phyloP scores from a whole-genome alignment of 2,329 filamentous ascomycete species.

The Xylaria sp. region DNA sequence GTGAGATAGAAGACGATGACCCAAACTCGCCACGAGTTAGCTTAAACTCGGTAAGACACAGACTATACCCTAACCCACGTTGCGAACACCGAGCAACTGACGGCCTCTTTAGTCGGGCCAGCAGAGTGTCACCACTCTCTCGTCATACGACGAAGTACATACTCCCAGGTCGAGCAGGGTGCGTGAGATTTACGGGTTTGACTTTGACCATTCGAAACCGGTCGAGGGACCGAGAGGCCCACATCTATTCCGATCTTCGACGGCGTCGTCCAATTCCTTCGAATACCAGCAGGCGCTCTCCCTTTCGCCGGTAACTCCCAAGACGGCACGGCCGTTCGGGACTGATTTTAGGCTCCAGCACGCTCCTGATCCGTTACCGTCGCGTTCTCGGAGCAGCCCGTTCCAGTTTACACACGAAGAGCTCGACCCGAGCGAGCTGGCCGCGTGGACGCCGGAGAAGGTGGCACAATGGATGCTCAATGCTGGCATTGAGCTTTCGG shows the following conservation, averaged over 20 bases:
- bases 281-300: constrained; percentile 61
- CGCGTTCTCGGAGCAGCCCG: constrained; percentile 41
- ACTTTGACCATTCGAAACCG: constrained; percentile 61
- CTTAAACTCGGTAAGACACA: constrained; percentile 68
- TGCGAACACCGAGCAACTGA: constrained; percentile 6
- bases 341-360: constrained; percentile 42
- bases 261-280: constrained; percentile 54
- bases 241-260: constrained; percentile 79
- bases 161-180: constrained; percentile 72
- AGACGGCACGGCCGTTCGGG: constrained; percentile 50
- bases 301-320: constrained; percentile 74
- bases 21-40: constrained; percentile 66
- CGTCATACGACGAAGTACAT: constrained; percentile 80
- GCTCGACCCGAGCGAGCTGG: constrained; percentile 62
- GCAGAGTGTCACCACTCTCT: constrained; percentile 82
- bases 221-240: constrained; percentile 83
- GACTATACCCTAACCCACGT: constrained; percentile 5
- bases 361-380: constrained; percentile 41
- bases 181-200: constrained; percentile 63
- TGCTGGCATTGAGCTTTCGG: constrained; percentile 73
- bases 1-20: constrained; percentile 60
- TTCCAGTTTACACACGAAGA: constrained; percentile 60
- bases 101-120: constrained; percentile 59
- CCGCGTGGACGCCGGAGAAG: constrained; percentile 72
- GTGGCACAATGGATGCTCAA: constrained; percentile 87